Evolutionary conservation across 164 flowering plant species (phyloP), one percentile per base, ranked within the genome.

Genomic region (Kingdonia uniflora): DNA sequence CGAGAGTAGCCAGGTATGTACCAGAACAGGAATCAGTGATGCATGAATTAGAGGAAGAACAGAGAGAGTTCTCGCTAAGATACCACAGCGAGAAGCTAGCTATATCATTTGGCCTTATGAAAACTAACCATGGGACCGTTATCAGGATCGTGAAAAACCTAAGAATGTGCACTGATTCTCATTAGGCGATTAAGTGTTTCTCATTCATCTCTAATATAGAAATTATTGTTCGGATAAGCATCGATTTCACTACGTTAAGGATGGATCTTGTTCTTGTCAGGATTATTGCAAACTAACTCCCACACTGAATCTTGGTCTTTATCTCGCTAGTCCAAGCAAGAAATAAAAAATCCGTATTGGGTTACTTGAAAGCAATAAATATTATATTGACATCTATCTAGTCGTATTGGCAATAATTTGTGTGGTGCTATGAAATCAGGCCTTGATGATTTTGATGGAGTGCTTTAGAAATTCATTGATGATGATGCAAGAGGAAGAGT

Each of bases 71-170:
- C 46, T 78, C 85, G 0, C 77, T 84, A 40, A 65, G 79, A 53
- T 74, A 70, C 52, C 96, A 84, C 21, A 80, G 92, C 49, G 95
- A 84, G 75, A 87, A 84, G 75, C 79, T 87, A 41, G 89, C 92
- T 5, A 49, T 87, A 21, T 85, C 83, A 49, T 84, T 75, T 59
- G 87, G 89, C 20, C 53, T 87, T 3, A 26, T 84, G 76, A 80
- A 68, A 25, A 72, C 78, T 10, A 58, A 54, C 23, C 26, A 49
- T 24, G 85, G 71, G 13, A 46, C 52, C 26, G 11, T 52, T 1
- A 63, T 87, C 25, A 76, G 74, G 63, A 68, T 87, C 12, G 77
- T 80, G 49, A 87, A 87, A 73, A 87, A 87, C 62, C 82, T 84
- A 15, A 54, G 96, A 33, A 79, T 87, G 65, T 84, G 96, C 54